These are phyloP conservation scores for Clavariopsis aquatica DNA, from an alignment of 495 filamentous ascomycete species.

Conservation along the genomic window DNA sequence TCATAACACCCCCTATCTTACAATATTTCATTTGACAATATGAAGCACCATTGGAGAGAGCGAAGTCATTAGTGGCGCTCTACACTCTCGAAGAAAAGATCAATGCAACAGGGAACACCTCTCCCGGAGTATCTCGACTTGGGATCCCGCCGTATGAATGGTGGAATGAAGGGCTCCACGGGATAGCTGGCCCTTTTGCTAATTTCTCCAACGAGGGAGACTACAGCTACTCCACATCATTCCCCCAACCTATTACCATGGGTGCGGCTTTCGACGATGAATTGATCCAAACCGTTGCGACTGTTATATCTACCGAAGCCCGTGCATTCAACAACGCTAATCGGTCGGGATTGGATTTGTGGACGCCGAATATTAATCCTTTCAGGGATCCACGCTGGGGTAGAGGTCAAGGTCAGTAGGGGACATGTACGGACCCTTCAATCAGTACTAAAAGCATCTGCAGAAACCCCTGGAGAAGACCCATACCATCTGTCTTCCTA, in stretches of 20 bases:
- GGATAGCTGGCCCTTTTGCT: slow-evolving; percentile 55
- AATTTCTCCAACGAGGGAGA: slow-evolving; percentile 54
- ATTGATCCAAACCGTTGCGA: slow-evolving; percentile 59
- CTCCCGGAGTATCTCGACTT: slow-evolving; percentile 58
- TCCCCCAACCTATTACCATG: slow-evolving; percentile 62
- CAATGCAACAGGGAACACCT: slow-evolving; percentile 58
- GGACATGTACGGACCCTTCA: not conserved
- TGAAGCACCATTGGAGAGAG: slow-evolving; percentile 45
- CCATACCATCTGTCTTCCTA: slow-evolving; percentile 58
- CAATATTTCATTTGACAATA: not conserved
- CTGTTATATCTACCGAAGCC: slow-evolving; percentile 62
- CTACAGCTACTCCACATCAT: slow-evolving; percentile 62
- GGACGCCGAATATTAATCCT: slow-evolving; percentile 70
- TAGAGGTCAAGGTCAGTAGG: slow-evolving; percentile 32
- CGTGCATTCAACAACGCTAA: slow-evolving; percentile 67
- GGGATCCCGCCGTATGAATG: slow-evolving; percentile 59
- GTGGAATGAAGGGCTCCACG: slow-evolving; percentile 61
- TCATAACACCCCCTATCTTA: not conserved
- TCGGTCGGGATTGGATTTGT: slow-evolving; percentile 60
- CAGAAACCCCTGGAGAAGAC: slow-evolving; percentile 65
- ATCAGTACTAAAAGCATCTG: not conserved
- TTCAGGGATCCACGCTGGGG: slow-evolving; percentile 54
- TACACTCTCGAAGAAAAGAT: slow-evolving; percentile 57
- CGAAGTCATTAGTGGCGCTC: slow-evolving; percentile 46
- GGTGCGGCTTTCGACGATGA: slow-evolving; percentile 63